Evolutionary conservation across 2,329 filamentous ascomycete genomes (phyloP).

Genomic region (Dactylellina drechsleri): DNA sequence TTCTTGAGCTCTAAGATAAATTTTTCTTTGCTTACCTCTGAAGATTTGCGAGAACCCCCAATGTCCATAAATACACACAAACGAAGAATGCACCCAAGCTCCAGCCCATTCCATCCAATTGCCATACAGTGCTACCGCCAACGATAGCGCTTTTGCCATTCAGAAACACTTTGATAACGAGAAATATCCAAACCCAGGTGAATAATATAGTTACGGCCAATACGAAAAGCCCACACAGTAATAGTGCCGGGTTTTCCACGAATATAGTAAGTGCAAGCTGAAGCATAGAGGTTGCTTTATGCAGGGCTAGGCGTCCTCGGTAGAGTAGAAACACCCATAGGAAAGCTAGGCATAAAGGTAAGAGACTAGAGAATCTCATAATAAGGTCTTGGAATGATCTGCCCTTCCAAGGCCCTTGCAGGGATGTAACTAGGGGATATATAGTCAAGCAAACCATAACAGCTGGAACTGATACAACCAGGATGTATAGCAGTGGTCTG

Average conservation of each 20-base stretch:
- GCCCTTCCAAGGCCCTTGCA: conserved; percentile 79
- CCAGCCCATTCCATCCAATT: conserved; percentile 80
- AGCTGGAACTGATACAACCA: conserved; percentile 84
- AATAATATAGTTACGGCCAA: conserved; percentile 80
- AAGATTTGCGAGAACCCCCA: conserved; percentile 85
- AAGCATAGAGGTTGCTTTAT: conserved; percentile 84
- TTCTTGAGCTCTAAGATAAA: neutral
- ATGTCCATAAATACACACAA: conserved; percentile 93
- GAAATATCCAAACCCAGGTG: conserved; percentile 95
- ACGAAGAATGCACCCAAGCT: conserved; percentile 94
- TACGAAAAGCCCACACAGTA: conserved; percentile 82
- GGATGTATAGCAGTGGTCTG: conserved; percentile 79
- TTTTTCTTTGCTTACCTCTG: conserved; percentile 66
- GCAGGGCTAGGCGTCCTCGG: conserved; percentile 80
- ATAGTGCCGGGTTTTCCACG: conserved; percentile 81
- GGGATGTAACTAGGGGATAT: conserved; percentile 90
- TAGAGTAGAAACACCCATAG: conserved; percentile 86
- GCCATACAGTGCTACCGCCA: conserved; percentile 59
- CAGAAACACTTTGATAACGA: conserved; percentile 95
- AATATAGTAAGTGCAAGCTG: conserved; percentile 92
- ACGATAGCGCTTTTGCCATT: conserved; percentile 78
- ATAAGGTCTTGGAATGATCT: conserved; percentile 81
- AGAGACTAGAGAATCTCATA: conserved; percentile 86
- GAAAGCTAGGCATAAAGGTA: conserved; percentile 77
- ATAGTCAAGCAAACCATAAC: conserved; percentile 89